Percentiles rank a stretch among this genome's conserved stretches.
Conservation (phyloP, 2,329 filamentous ascomycete genomes). For the Aspergillus alliaceus region DNA sequence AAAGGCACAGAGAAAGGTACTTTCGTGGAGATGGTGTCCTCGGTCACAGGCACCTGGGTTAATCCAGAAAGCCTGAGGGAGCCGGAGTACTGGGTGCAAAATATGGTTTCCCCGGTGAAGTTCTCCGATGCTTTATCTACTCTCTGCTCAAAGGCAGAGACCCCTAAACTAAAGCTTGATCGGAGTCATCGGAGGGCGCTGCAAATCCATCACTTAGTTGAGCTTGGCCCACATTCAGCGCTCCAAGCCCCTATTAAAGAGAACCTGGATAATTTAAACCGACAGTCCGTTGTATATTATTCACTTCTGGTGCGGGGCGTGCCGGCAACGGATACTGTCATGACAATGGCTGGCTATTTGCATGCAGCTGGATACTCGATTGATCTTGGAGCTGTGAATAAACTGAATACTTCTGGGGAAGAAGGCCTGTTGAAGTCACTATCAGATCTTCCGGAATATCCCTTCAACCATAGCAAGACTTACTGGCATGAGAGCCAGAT, state of each 20-base stretch:
- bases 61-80: conserved; percentile 4
- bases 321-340: not conserved
- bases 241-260: conserved; percentile 31
- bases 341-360: not conserved
- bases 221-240: conserved; percentile 34
- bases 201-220: conserved; percentile 23
- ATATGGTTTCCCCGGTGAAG: conserved; percentile 31
- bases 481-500: not conserved
- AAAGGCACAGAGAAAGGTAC: not conserved
- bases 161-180: not conserved
- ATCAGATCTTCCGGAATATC: not conserved
- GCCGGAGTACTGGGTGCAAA: conserved; percentile 32
- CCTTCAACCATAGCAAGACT: not conserved
- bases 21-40: conserved; percentile 17
- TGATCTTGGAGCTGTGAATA: not conserved
- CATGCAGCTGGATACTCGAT: not conserved
- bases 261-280: not conserved
- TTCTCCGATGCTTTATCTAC: conserved; percentile 20
- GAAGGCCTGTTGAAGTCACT: not conserved
- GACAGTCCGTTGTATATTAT: not conserved
- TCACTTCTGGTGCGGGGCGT: not conserved
- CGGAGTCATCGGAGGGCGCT: not conserved
- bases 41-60: conserved; percentile 7
- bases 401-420: not conserved
- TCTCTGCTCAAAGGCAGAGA: not conserved